Evolutionary conservation across 495 filamentous ascomycete species (phyloP).

Genomic region (Penicillium ucsense): DNA sequence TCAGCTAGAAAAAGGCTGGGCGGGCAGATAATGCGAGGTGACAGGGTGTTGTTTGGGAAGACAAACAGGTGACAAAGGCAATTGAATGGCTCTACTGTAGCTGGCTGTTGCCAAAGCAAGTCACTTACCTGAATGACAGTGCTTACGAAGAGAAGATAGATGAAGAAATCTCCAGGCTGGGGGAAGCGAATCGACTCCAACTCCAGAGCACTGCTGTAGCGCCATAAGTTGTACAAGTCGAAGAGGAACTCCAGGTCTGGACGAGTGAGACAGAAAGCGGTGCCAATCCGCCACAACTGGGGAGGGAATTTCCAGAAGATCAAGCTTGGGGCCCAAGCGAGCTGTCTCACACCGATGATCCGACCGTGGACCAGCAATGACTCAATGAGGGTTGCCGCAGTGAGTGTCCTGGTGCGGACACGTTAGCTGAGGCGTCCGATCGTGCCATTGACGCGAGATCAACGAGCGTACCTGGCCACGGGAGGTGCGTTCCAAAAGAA

Average conservation of each 20-base stretch:
- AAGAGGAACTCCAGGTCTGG: conserved; percentile 55
- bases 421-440: conserved; percentile 9
- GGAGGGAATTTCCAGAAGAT: conserved; percentile 54
- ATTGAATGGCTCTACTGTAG: background rate
- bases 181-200: conserved; percentile 48
- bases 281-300: conserved; percentile 57
- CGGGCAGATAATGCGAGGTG: conserved; percentile 92
- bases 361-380: conserved; percentile 54
- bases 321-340: conserved; percentile 47
- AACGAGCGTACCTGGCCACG: conserved; percentile 49
- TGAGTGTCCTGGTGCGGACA: conserved; percentile 50
- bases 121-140: conserved; percentile 52
- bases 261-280: conserved; percentile 64
- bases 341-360: conserved; percentile 39
- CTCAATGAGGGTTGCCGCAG: conserved; percentile 53
- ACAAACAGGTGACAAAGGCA: conserved; percentile 10
- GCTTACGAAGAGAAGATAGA: conserved; percentile 54
- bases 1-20: conserved; percentile 71
- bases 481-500: conserved; percentile 63
- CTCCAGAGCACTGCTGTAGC: conserved; percentile 55
- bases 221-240: conserved; percentile 75
- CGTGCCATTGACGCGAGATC: background rate
- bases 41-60: conserved; percentile 11
- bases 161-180: conserved; percentile 58
- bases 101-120: conserved; percentile 3